Evolutionary conservation across 768 basidiomycete genomes (phyloP).

Genomic region (Tylopilus subfusipes): DNA sequence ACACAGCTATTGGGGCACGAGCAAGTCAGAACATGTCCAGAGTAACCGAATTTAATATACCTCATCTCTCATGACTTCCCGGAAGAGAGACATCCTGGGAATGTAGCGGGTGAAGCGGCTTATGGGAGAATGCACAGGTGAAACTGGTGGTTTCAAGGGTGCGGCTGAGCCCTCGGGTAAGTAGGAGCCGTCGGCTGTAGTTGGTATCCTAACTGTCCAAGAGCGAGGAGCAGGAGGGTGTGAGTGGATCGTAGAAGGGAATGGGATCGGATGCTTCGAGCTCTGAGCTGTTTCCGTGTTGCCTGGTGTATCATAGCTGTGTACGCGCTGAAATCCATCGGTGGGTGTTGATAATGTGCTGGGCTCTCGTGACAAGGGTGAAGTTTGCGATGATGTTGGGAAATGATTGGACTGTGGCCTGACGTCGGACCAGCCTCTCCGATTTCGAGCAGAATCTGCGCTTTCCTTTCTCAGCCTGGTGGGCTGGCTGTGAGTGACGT

Average conservation of each 20-base stretch:
- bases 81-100: constrained; percentile 52
- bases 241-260: constrained; percentile 5
- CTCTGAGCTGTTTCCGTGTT: neutral
- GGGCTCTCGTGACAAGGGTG: constrained; percentile 1
- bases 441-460: constrained; percentile 12
- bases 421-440: constrained; percentile 47
- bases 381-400: neutral
- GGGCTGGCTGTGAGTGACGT: constrained; percentile 25
- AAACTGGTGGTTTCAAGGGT: constrained; percentile 11
- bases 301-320: neutral
- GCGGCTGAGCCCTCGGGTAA: neutral
- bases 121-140: constrained; percentile 25
- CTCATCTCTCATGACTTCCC: constrained; percentile 59
- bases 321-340: neutral
- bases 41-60: constrained; percentile 32
- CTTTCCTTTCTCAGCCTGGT: constrained; percentile 4
- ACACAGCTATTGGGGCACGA: constrained; percentile 36
- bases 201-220: constrained; percentile 16
- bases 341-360: constrained; percentile 3
- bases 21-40: neutral
- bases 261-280: neutral
- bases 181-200: constrained; percentile 5
- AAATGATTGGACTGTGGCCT: too few relatives aligned
- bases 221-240: constrained; percentile 8
- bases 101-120: constrained; percentile 41